Base-by-base conservation (phyloP, 345 rosid species). In the Xanthoceras sorbifolium region DNA sequence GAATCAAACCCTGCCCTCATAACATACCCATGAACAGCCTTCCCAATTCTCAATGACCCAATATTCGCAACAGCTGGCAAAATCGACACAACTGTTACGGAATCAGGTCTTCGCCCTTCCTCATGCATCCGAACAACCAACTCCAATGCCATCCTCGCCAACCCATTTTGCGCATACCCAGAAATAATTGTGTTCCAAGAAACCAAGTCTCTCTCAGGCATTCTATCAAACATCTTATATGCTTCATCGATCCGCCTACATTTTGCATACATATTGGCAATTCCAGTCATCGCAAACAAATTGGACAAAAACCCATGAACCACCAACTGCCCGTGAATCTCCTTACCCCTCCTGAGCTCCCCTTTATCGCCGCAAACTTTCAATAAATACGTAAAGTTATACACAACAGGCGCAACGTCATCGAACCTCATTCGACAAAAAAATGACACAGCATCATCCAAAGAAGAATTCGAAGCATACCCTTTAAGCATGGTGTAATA, bases 401-500 rank as follows among this genome's bases (percentile, higher is more conserved):
- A 92, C 77, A 90, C 94, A 65, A 91, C 89, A 2, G 87, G 91
- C 64, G 10, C 70, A 64, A 92, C 92, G 5, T 75, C 76, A 57
- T 91, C 93, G 38, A n/a, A 79, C 83, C 83, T 86, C 98, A 92
- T 88, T 48, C 94, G 79, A 69, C 74, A 68, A 75, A 89, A 91
- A 55, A 94, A 91, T 0, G 70, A 80, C 42, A 89, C 23, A 38
- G 96, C 89, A 38, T 84, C 74, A 40, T 86, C 84, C 18, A 89
- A 79, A 60, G 88, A 86, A 0, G 94, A 85, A 73, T 72, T 72
- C 67, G 82, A 91, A 0, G 90, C 88, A 64, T 85, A 87, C 48
- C 97, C 98, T 80, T 94, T 94, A 29, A 94, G 94, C 92, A 92
- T 83, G 40, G 96, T 92, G 81, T 94, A 84, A 72, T 91, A 92